Evolutionary conservation across 2,329 filamentous ascomycete genomes (phyloP).

Genomic region (Fusarium kyushuense): DNA sequence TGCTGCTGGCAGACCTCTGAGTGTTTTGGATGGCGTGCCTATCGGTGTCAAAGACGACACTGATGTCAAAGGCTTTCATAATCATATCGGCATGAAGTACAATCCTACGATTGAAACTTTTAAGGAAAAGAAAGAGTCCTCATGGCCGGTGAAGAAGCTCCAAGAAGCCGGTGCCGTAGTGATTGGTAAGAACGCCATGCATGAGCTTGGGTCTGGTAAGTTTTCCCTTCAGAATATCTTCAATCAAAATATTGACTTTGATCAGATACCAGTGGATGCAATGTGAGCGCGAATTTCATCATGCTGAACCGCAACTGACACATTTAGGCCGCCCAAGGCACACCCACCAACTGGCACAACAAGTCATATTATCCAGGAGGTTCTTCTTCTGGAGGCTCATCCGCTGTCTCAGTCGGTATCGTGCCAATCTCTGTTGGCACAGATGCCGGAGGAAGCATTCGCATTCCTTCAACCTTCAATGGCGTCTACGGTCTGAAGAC

Average conservation of each 20-base stretch:
- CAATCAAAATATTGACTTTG: slow-evolving; percentile 19
- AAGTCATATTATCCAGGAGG: slow-evolving; percentile 82
- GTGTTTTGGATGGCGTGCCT: slow-evolving; percentile 83
- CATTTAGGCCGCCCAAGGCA: slow-evolving; percentile 72
- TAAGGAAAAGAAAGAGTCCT: slow-evolving; percentile 66
- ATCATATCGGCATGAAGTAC: slow-evolving; percentile 72
- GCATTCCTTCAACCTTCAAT: slow-evolving; percentile 80
- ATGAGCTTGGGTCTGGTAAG: slow-evolving; percentile 78
- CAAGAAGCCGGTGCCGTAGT: slow-evolving; percentile 80
- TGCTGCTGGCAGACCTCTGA: slow-evolving; percentile 71
- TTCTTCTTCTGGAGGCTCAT: slow-evolving; percentile 81
- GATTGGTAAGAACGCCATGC: slow-evolving; percentile 83
- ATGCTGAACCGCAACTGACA: slow-evolving; percentile 53
- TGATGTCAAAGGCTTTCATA: slow-evolving; percentile 76
- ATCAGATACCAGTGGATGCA: slow-evolving; percentile 83
- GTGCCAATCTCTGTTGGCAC: slow-evolving; percentile 81
- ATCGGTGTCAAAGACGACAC: slow-evolving; percentile 88
- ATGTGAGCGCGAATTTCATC: slow-evolving; percentile 57
- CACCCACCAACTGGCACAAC: slow-evolving; percentile 83
- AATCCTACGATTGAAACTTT: slow-evolving; percentile 65
- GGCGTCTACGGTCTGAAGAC: slow-evolving; percentile 86
- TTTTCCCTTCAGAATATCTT: slow-evolving; percentile 47
- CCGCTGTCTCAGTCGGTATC: slow-evolving; percentile 75
- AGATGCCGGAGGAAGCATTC: slow-evolving; percentile 81
- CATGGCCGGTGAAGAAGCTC: slow-evolving; percentile 78